Conservation (phyloP, 202 grass and related monocot species). For the Brachypodium distachyon region DNA sequence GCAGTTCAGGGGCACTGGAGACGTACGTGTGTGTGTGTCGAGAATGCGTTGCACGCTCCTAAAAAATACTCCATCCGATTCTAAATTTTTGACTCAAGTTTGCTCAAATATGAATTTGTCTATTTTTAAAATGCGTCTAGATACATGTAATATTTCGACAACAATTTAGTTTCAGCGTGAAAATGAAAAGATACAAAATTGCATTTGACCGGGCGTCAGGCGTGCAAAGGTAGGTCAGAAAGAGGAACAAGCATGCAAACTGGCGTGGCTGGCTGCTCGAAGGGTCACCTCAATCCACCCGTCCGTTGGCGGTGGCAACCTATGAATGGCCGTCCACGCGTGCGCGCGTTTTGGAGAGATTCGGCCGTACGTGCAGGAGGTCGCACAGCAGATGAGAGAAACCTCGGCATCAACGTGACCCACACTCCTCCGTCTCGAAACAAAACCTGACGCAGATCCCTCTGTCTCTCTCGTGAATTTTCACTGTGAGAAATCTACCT, state of each 20-base stretch:
- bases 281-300: constrained; percentile 42
- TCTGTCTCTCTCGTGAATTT: too few relatives aligned
- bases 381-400: not conserved
- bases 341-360: not conserved
- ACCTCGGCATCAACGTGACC: constrained; percentile 12
- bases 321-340: not conserved
- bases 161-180: too few relatives aligned
- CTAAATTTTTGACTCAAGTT: too few relatives aligned
- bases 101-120: too few relatives aligned
- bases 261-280: constrained; percentile 21
- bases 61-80: too few relatives aligned
- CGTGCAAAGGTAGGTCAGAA: not conserved
- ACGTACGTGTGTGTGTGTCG: too few relatives aligned
- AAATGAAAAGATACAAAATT: not conserved
- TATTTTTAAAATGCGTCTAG: too few relatives aligned
- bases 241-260: constrained; percentile 14
- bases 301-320: not conserved
- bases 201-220: not conserved
- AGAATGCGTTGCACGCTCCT: too few relatives aligned
- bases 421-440: constrained; percentile 29
- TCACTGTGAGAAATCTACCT: not conserved
- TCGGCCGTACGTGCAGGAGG: not conserved
- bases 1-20: not conserved
- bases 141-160: too few relatives aligned
- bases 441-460: too few relatives aligned